Evolutionary conservation across 1,139 yeast genomes (phyloP).

Genomic region (Sugiyamaella novakii): DNA sequence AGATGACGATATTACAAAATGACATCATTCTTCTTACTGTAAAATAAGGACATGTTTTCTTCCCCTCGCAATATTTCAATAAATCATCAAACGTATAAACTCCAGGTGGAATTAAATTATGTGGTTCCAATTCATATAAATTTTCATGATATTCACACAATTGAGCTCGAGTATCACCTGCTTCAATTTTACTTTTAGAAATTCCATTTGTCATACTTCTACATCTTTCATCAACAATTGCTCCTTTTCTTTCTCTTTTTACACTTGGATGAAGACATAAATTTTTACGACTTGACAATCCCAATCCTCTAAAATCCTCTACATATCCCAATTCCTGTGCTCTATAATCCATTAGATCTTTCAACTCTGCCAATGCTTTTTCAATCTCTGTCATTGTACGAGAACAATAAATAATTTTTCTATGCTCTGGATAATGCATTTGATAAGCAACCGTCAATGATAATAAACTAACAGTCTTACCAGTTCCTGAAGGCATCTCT

Average conservation of each 20-base stretch:
- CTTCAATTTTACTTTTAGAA: slow-evolving; percentile 65
- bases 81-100: slow-evolving; percentile 91
- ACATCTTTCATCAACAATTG: slow-evolving; percentile 93
- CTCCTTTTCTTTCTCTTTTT: slow-evolving; percentile 87
- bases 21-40: slow-evolving; percentile 98
- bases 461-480: slow-evolving; percentile 88
- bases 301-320: slow-evolving; percentile 87
- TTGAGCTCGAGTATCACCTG: slow-evolving; percentile 59
- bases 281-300: slow-evolving; percentile 91
- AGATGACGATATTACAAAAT: slow-evolving; percentile 88
- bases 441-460: slow-evolving; percentile 95
- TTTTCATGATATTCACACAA: slow-evolving; percentile 90
- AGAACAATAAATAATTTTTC: slow-evolving; percentile 93
- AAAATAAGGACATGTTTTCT: slow-evolving; percentile 91
- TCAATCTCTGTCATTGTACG: slow-evolving; percentile 99
- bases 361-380: slow-evolving; percentile 92
- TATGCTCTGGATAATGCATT: slow-evolving; percentile 90
- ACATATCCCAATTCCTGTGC: slow-evolving; percentile 76
- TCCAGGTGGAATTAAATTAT: slow-evolving; percentile 85
- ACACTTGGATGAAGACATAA: slow-evolving; percentile 88
- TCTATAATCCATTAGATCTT: slow-evolving; percentile 83
- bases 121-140: slow-evolving; percentile 81
- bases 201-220: slow-evolving; percentile 93
- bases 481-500: slow-evolving; percentile 99
- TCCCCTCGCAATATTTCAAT: slow-evolving; percentile 70